Percentiles rank a stretch among this genome's conserved stretches.
These are phyloP conservation scores for Plasmopara halstedii DNA, from an alignment of 352 stramenopile species.

Conservation along the genomic window DNA sequence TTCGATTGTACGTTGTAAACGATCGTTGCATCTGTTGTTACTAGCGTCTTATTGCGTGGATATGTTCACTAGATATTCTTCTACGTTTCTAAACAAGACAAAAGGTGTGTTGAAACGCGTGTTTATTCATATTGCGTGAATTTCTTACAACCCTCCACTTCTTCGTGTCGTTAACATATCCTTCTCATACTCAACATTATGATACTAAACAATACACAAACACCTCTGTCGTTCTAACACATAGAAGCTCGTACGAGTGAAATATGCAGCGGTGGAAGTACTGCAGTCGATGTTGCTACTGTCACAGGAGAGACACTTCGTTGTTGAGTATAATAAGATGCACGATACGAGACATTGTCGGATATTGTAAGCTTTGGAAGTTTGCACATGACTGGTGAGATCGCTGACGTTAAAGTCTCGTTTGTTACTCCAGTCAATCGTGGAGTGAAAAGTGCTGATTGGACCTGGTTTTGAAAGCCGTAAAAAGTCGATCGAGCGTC, in stretches of 20 bases:
- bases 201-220: not conserved
- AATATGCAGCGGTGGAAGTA: conserved; percentile 35
- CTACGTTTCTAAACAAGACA: no score
- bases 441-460: conserved; percentile 12
- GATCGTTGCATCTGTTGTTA: no score
- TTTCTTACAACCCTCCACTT: no score
- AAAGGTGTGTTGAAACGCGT: no score
- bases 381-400: conserved; percentile 21
- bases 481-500: conserved; percentile 23
- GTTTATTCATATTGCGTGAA: no score
- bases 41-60: no score
- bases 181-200: conserved; percentile 9
- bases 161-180: conserved; percentile 22
- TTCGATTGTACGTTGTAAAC: no score
- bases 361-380: conserved; percentile 22
- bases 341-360: conserved; percentile 16
- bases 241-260: conserved; percentile 34
- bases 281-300: conserved; percentile 21
- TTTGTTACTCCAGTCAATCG: no score
- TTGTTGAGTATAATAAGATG: conserved; percentile 13
- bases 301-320: conserved; percentile 23
- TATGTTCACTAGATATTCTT: no score
- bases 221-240: conserved; percentile 15
- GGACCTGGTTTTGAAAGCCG: conserved; percentile 14
- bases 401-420: no score